Base-by-base conservation (phyloP, 2,329 filamentous ascomycete species). In the Blastomyces parvus region DNA sequence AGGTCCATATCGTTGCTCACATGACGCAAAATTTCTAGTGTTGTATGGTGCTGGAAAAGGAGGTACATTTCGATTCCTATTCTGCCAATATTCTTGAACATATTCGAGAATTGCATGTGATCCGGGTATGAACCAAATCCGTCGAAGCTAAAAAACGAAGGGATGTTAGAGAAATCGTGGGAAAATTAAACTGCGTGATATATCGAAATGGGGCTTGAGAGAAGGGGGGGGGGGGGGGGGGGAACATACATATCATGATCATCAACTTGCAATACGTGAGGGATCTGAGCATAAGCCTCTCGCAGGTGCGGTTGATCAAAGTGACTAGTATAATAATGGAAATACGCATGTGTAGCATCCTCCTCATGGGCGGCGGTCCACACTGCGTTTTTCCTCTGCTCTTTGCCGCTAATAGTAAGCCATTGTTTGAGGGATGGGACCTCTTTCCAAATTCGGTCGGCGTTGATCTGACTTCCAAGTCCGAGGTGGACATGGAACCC, bases 291-390 rank as follows among this genome's bases (percentile, higher is more conserved):
- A 79, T 96, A 99, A 0, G 93, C 92, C 76, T 99, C 94, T 65
- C 94, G 83, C 68, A 99, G 76, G 75, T 95, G 93, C 7, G 93
- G 92, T 76, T 99, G 94, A 73, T 99, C 94, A 73, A 99, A 97
- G 75, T 97, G 93, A 69, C 91, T 96, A 1, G 92, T 96, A 74
- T 99, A 99, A 76, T 96, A 99, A 75, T 99, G 94, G 76, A 99
- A 99, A 78, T 96, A 99, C 8, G 94, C 92, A 76, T 97, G 92
- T 1, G 88, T 87, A 22, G 96, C 91, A 72, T 99, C 94, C 72
- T 99, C 93, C 72, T 99, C 91, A 70, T 97, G 90, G 59, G 91
- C 88, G 3, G 93, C 91, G 8, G 92, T 96, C 94, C 94, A 99
- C 53, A 87, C 83, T 0, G 91, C 88, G 69, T 87, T 95, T 79